A percentile compares a stretch with the other conserved stretches of the same genome.
Conservation (phyloP, 2,329 filamentous ascomycete species). For the Aspergillus brunneoviolaceus region DNA sequence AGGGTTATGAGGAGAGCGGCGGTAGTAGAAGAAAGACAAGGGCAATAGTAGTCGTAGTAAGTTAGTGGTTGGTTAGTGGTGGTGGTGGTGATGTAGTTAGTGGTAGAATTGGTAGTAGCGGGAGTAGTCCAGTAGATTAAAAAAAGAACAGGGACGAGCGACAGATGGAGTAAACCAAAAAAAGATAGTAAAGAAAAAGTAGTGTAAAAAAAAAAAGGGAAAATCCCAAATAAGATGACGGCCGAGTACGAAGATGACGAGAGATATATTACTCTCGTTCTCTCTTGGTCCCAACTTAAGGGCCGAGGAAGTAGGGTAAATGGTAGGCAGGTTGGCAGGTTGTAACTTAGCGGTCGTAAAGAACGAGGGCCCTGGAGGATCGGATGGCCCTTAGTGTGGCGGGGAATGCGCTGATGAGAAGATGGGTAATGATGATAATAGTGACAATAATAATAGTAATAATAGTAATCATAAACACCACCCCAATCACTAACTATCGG, state of each 20-base stretch:
- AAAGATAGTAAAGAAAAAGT: constrained; percentile 8
- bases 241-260: constrained; percentile 18
- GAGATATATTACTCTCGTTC: constrained; percentile 20
- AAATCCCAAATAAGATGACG: not conserved
- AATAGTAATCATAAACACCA: not conserved
- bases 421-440: not conserved
- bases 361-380: constrained; percentile 13
- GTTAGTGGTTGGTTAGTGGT: constrained; percentile 11
- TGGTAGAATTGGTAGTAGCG: too few species aligned
- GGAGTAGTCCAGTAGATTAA: constrained; percentile 2
- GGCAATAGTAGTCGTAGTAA: constrained; percentile 23
- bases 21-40: constrained; percentile 22
- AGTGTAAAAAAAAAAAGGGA: constrained; percentile 5
- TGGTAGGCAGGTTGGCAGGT: not conserved
- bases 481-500: not conserved
- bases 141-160: constrained; percentile 12
- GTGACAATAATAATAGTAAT: not conserved
- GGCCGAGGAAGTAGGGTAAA: constrained; percentile 9
- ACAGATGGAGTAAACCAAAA: constrained; percentile 2
- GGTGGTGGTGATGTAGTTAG: not conserved
- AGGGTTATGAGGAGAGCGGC: constrained; percentile 19
- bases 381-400: constrained; percentile 18
- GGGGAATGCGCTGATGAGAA: constrained; percentile 13
- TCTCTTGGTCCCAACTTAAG: constrained; percentile 17
- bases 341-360: constrained; percentile 7